phyloP scores from a whole-genome alignment of 148 eudicot species.

The Fallopia convolvulus region DNA sequence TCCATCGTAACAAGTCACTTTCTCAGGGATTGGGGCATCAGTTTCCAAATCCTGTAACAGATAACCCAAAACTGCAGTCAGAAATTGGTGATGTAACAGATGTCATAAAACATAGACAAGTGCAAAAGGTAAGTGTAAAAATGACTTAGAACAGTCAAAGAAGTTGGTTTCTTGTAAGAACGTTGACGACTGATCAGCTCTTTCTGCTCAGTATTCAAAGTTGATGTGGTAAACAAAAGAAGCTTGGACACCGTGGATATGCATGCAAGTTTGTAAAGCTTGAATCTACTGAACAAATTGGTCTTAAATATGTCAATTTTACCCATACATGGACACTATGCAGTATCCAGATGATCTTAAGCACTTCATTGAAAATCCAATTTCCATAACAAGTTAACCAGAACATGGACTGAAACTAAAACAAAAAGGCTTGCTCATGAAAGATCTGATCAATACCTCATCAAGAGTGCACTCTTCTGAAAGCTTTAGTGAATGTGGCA shows the following conservation, averaged over 20 bases:
- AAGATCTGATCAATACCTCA: slow-evolving; percentile 22
- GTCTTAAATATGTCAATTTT: neutral
- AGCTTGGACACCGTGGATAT: neutral
- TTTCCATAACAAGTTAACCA: neutral
- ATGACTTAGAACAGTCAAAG: neutral
- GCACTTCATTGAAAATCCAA: no score
- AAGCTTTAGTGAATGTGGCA: slow-evolving; percentile 39
- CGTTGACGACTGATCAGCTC: neutral
- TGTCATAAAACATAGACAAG: no score
- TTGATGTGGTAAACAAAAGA: neutral
- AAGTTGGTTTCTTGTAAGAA: neutral
- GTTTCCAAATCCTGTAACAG: slow-evolving; percentile 33
- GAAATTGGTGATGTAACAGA: no score
- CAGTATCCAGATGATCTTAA: neutral
- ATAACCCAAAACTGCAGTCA: no score
- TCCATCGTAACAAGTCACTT: slow-evolving; percentile 45
- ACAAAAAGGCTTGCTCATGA: neutral
- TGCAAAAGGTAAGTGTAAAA: slow-evolving; percentile 9
- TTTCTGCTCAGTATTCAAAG: neutral
- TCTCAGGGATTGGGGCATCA: slow-evolving; percentile 40
- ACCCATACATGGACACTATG: neutral
- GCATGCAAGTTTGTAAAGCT: no score
- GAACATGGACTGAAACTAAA: neutral
- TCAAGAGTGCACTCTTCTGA: slow-evolving; percentile 34
- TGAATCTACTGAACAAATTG: neutral